phyloP scores from a whole-genome alignment of 805 yeast species.

The Alloascoidea africana region DNA sequence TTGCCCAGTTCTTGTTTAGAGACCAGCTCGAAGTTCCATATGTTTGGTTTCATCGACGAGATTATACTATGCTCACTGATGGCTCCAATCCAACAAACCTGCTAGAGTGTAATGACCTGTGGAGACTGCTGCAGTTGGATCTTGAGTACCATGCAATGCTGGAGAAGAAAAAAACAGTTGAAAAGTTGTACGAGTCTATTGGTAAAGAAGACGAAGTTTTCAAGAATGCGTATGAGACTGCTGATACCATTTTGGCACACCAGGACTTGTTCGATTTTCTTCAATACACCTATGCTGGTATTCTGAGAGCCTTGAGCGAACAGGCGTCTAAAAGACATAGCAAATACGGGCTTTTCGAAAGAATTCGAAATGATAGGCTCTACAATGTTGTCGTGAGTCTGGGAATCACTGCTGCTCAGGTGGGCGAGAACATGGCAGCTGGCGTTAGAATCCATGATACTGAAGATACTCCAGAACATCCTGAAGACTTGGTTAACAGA shows the following conservation, averaged over 20 bases:
- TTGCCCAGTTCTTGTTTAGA: constrained; percentile 58
- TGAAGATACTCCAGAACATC: constrained; percentile 47
- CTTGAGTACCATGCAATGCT: constrained; percentile 76
- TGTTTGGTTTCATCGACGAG: constrained; percentile 91
- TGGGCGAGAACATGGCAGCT: constrained; percentile 69
- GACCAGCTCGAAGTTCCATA: constrained; percentile 87
- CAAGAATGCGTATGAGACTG: constrained; percentile 36
- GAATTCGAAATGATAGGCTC: constrained; percentile 47
- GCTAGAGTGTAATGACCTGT: constrained; percentile 70
- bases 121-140: constrained; percentile 82
- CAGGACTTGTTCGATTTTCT: constrained; percentile 82
- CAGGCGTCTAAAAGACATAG: constrained; percentile 33
- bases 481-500: constrained; percentile 44
- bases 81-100: constrained; percentile 27
- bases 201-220: constrained; percentile 41
- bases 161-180: constrained; percentile 54
- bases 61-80: constrained; percentile 49
- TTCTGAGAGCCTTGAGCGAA: constrained; percentile 30
- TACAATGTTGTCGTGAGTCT: constrained; percentile 51
- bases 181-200: constrained; percentile 37
- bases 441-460: constrained; percentile 56
- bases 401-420: constrained; percentile 67
- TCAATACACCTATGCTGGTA: constrained; percentile 53
- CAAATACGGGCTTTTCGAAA: constrained; percentile 47
- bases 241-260: constrained; percentile 56